Base-by-base conservation (phyloP, 306 rosid species). In the Castanea crenata region DNA sequence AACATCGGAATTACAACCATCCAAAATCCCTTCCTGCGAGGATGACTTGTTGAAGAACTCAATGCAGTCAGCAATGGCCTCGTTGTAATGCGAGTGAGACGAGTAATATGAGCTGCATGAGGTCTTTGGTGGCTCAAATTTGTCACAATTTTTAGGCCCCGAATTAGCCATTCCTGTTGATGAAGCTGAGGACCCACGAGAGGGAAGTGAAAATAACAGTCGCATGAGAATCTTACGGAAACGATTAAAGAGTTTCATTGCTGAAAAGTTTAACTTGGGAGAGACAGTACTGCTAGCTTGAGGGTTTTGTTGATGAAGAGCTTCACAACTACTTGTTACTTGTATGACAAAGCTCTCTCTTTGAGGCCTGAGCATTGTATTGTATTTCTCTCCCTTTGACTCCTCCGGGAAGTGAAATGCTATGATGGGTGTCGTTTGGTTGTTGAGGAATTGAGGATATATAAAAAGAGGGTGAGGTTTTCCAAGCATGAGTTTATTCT, bases 11-110 rank as follows among this genome's bases (percentile, higher is more conserved):
- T 76, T 87, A 73, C 65, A 82, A 65, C 69, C 83, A 23, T 87
- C 86, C 62, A 87, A 71, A 51, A 81, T 49, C 25, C 69, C 86
- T 12, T 91, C 91, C 74, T 89, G 89, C 1, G 87, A 83, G 3
- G 92, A 41, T 41, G 46, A 93, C 85, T 84, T 89, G 25, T 93
- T 93, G 86, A 93, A 87, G 87, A 93, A 93, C 90, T 93, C 92
- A 41, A 93, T 93, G 83, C 96, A 91, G 34, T 93, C 97, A 0
- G 92, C 87, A 35, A 93, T 89, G 76, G 96, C 96, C 74, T 91
- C 94, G n/a, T 88, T 85, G 55, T 89, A 89, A 76, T 93, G 97
- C 5, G 92, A 88, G 68, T 91, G 89, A 16, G 97, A 89, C 16
- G 94, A 90, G 77, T 90, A 86, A 73, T 89, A 88, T 0, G 94